Conservation (phyloP, 352 stramenopile genomes). For the Pythium monospermum region DNA sequence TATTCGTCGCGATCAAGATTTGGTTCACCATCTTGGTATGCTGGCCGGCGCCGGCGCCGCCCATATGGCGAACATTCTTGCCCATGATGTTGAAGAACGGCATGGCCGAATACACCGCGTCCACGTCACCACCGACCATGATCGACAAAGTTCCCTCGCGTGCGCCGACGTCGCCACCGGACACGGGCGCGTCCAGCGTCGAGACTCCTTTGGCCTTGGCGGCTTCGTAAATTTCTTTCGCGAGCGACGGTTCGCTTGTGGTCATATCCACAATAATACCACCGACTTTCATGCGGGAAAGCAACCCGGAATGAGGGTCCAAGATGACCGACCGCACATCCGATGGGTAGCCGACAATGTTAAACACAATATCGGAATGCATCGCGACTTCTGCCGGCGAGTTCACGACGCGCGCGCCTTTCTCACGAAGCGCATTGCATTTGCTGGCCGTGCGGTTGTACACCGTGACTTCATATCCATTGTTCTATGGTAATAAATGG, state of each 20-base stretch:
- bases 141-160: slow-evolving; percentile 84
- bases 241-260: slow-evolving; percentile 83
- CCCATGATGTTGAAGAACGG: slow-evolving; percentile 87
- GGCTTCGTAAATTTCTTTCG: slow-evolving; percentile 80
- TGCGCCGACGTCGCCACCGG: slow-evolving; percentile 84
- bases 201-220: slow-evolving; percentile 69
- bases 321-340: slow-evolving; percentile 80
- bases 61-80: slow-evolving; percentile 89
- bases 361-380: slow-evolving; percentile 86
- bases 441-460: slow-evolving; percentile 85
- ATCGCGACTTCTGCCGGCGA: slow-evolving; percentile 78
- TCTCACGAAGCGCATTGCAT: slow-evolving; percentile 67
- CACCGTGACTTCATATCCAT: slow-evolving; percentile 81
- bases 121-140: slow-evolving; percentile 88
- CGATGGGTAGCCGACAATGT: slow-evolving; percentile 84
- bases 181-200: slow-evolving; percentile 81
- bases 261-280: slow-evolving; percentile 90
- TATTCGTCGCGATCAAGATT: slow-evolving; percentile 84
- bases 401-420: slow-evolving; percentile 63
- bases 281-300: slow-evolving; percentile 69
- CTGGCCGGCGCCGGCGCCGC: slow-evolving; percentile 70
- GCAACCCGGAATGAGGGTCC: slow-evolving; percentile 53
- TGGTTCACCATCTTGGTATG: slow-evolving; percentile 94
- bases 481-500: slow-evolving; percentile 32
- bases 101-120: slow-evolving; percentile 73